Evolutionary conservation across 805 yeast species (phyloP).

Genomic region (Wickerhamomyces bisporus): DNA sequence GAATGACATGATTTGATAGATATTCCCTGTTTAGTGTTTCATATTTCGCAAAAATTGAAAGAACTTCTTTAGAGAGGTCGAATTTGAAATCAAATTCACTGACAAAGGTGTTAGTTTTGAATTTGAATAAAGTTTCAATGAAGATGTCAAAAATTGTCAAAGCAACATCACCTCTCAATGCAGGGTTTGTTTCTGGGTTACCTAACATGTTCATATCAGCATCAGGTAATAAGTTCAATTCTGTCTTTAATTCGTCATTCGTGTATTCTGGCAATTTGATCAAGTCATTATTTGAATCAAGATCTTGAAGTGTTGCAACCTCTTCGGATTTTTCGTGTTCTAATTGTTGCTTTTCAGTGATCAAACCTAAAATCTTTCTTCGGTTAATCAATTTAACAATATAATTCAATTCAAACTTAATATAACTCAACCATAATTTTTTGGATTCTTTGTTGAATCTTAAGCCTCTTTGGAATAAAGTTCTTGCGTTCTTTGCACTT

Average conservation of each 20-base stretch:
- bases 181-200: slow-evolving; percentile 78
- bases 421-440: slow-evolving; percentile 78
- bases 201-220: slow-evolving; percentile 84
- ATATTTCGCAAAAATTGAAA: slow-evolving; percentile 64
- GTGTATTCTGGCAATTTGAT: slow-evolving; percentile 42
- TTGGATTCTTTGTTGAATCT: slow-evolving; percentile 74
- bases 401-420: slow-evolving; percentile 82
- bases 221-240: slow-evolving; percentile 74
- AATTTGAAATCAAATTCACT: slow-evolving; percentile 27
- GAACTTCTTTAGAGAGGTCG: slow-evolving; percentile 39
- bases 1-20: slow-evolving; percentile 59
- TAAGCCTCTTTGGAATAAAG: slow-evolving; percentile 76
- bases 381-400: slow-evolving; percentile 79
- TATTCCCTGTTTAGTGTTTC: slow-evolving; percentile 63
- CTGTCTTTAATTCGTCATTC: slow-evolving; percentile 53
- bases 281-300: slow-evolving; percentile 30
- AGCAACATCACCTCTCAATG: slow-evolving; percentile 68
- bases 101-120: slow-evolving; percentile 16
- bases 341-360: slow-evolving; percentile 67
- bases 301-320: slow-evolving; percentile 10
- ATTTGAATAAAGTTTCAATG: slow-evolving; percentile 39
- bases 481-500: slow-evolving; percentile 84
- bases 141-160: slow-evolving; percentile 63
- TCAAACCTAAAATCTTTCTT: slow-evolving; percentile 73
- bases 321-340: slow-evolving; percentile 34